Percentiles rank a stretch among this genome's conserved stretches.
Conservation (phyloP, 2,329 filamentous ascomycete genomes). For the Pestalotiopsis sp. region DNA sequence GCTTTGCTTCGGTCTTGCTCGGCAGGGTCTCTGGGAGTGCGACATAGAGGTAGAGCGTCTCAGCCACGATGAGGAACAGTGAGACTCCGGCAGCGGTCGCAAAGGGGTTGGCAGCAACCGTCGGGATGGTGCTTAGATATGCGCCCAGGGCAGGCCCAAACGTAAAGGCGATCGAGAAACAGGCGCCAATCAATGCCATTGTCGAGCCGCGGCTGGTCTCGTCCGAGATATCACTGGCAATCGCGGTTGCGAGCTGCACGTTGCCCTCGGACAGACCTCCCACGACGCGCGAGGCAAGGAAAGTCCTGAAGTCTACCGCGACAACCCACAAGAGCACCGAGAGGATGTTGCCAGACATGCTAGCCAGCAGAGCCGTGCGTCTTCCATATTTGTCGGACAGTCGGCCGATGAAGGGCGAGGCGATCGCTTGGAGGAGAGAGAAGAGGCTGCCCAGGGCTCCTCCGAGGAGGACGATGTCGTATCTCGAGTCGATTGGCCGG, state of each 20-base stretch:
- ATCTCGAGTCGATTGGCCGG: constrained; percentile 89
- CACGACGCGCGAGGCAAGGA: constrained; percentile 88
- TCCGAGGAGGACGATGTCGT: constrained; percentile 94
- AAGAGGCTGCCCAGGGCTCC: constrained; percentile 94
- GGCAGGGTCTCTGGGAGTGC: constrained; percentile 87
- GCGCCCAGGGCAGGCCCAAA: constrained; percentile 93
- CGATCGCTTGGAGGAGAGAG: constrained; percentile 85
- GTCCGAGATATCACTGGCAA: constrained; percentile 94
- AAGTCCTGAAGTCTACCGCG: constrained; percentile 93
- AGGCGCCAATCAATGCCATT: constrained; percentile 94
- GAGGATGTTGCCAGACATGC: constrained; percentile 90
- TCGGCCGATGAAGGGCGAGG: constrained; percentile 86
- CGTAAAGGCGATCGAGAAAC: constrained; percentile 96
- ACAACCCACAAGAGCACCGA: constrained; percentile 94
- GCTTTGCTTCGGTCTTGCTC: constrained; percentile 32
- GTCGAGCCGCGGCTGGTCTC: constrained; percentile 82
- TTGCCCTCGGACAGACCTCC: constrained; percentile 96
- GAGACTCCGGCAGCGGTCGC: constrained; percentile 90
- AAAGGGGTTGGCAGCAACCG: constrained; percentile 87
- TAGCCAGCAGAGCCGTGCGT: constrained; percentile 82
- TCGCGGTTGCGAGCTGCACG: constrained; percentile 92
- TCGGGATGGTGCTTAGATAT: constrained; percentile 75
- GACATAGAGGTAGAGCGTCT: constrained; percentile 86
- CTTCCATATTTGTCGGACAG: constrained; percentile 90
- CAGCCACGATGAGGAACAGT: constrained; percentile 78